phyloP scores from a whole-genome alignment of 257 asterid genomes.

The Ballota nigra region DNA sequence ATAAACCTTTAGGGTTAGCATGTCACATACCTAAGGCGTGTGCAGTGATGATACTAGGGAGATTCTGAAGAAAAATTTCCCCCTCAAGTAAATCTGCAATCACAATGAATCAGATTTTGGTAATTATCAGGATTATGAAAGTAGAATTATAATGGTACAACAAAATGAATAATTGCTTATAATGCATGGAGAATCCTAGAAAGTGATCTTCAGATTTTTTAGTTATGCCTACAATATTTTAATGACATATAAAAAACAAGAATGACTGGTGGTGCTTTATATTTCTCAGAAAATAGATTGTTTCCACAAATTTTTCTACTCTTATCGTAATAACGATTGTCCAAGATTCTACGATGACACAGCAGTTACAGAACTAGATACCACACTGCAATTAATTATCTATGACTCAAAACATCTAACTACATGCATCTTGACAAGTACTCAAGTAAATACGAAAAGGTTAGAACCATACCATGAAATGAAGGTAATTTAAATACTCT shows the following conservation, averaged over 20 bases:
- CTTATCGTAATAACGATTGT: too few species aligned
- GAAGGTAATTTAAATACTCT: constrained; percentile 89
- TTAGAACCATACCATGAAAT: constrained; percentile 52
- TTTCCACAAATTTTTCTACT: too few species aligned
- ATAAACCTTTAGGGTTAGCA: not conserved
- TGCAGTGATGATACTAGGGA: constrained; percentile 90
- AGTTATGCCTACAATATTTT: too few species aligned
- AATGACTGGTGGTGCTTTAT: too few species aligned
- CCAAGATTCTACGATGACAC: too few species aligned
- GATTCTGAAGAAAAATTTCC: constrained; percentile 95
- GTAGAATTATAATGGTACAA: too few species aligned
- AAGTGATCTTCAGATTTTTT: too few species aligned
- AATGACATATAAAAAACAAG: too few species aligned
- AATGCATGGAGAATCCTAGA: too few species aligned
- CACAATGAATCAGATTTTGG: constrained; percentile 21
- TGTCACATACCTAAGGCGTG: constrained; percentile 76
- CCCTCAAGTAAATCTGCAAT: constrained; percentile 88
- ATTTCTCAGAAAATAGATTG: too few species aligned
- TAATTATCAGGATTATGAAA: not conserved
- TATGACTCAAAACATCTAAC: not conserved
- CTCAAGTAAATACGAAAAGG: not conserved
- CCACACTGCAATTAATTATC: not conserved
- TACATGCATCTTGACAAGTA: constrained; percentile 5
- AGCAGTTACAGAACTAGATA: too few species aligned
- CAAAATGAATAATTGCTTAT: too few species aligned